Conservation (phyloP, 768 basidiomycete genomes). For the Collybiopsis luxurians region DNA sequence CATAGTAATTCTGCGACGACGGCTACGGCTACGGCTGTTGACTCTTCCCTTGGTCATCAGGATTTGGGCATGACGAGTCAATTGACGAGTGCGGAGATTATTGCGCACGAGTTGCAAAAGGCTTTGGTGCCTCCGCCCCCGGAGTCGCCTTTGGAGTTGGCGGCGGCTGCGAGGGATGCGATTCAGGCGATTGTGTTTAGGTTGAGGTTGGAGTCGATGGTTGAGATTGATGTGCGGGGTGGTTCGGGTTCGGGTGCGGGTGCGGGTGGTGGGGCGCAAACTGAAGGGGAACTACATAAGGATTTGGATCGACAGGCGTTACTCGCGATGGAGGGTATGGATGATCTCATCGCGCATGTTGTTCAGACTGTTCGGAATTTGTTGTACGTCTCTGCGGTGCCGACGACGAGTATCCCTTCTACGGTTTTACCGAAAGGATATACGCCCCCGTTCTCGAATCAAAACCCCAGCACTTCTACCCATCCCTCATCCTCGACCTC, state of each 20-base stretch:
- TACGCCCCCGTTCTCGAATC: constrained; percentile 9
- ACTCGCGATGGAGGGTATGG: constrained; percentile 34
- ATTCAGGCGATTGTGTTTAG: constrained; percentile 65
- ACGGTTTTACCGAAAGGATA: constrained; percentile 45
- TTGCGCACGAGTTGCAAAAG: constrained; percentile 65
- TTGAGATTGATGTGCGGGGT: too few species aligned
- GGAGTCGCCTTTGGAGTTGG: constrained; percentile 59
- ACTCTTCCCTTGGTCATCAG: constrained; percentile 25
- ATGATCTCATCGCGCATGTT: constrained; percentile 57
- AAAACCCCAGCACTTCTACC: background rate
- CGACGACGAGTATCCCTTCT: constrained; percentile 58
- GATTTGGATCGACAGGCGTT: background rate
- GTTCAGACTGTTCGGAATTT: constrained; percentile 77
- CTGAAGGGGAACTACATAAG: background rate
- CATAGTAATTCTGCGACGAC: background rate
- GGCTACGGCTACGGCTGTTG: constrained; percentile 6
- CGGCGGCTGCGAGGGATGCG: constrained; percentile 52
- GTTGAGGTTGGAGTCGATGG: constrained; percentile 22
- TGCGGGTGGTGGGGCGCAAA: too few species aligned
- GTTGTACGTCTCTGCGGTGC: constrained; percentile 65
- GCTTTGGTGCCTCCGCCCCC: constrained; percentile 55
- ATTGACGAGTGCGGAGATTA: constrained; percentile 63
- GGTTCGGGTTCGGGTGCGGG: too few species aligned
- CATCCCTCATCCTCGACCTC: too few species aligned
- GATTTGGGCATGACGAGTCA: too few species aligned